A percentile compares a stretch with the other conserved stretches of the same genome.
Evolutionary conservation across 306 rosid species (phyloP).

Genomic region (Albizia julibrissin): DNA sequence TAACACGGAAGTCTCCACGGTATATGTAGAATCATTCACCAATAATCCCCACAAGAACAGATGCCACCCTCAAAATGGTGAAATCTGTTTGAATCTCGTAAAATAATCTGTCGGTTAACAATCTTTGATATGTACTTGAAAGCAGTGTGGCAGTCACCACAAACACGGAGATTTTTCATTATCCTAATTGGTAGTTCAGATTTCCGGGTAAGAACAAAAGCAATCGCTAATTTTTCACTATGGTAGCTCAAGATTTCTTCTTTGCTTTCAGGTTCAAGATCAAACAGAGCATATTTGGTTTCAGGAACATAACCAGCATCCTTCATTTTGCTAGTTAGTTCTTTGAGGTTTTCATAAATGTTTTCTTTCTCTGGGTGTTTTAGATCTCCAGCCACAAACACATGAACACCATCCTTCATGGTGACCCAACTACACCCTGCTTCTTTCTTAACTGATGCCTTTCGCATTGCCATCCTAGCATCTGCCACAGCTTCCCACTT

Average conservation of each 20-base stretch:
- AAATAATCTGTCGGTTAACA: slow-evolving; percentile 64
- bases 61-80: slow-evolving; percentile 79
- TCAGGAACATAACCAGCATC: slow-evolving; percentile 82
- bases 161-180: slow-evolving; percentile 89
- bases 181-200: slow-evolving; percentile 85
- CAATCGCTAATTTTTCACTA: slow-evolving; percentile 87
- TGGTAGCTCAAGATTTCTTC: slow-evolving; percentile 86
- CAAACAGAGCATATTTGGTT: slow-evolving; percentile 70
- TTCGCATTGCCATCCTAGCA: slow-evolving; percentile 80
- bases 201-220: slow-evolving; percentile 79
- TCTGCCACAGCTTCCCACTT: slow-evolving; percentile 81
- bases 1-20: slow-evolving; percentile 10
- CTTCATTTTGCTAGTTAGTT: slow-evolving; percentile 67
- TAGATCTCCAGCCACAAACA: slow-evolving; percentile 87
- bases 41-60: slow-evolving; percentile 88
- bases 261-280: slow-evolving; percentile 83
- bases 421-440: slow-evolving; percentile 94
- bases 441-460: slow-evolving; percentile 84
- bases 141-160: slow-evolving; percentile 93
- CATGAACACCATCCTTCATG: slow-evolving; percentile 94
- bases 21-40: slow-evolving; percentile 47
- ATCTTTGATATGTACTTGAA: slow-evolving; percentile 81
- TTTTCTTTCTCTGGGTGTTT: slow-evolving; percentile 74
- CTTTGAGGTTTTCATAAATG: slow-evolving; percentile 69
- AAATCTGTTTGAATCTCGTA: slow-evolving; percentile 85